Conservation (phyloP, 108 stramenopile species). For the Cyclotella choctawhatcheeana region DNA sequence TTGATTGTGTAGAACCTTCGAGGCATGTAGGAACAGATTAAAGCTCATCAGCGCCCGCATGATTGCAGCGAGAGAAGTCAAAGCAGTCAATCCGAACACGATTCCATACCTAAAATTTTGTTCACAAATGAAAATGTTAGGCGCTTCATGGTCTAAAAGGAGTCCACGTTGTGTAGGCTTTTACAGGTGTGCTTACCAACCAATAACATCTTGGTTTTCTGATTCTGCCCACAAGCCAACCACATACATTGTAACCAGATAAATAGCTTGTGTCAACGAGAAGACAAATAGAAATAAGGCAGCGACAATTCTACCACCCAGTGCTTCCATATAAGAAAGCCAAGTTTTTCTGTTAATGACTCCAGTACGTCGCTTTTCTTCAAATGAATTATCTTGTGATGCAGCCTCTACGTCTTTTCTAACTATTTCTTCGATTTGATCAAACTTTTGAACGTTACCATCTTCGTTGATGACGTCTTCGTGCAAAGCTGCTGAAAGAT, state of each 20-base stretch:
- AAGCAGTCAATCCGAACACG: conserved; percentile 49
- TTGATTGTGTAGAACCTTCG: conserved; percentile 73
- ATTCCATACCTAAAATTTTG: conserved; percentile 52
- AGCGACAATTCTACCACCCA: conserved; percentile 59
- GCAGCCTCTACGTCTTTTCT: not conserved
- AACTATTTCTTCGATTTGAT: not conserved
- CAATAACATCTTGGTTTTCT: conserved; percentile 55
- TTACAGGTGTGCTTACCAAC: too few species aligned
- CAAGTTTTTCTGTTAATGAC: conserved; percentile 75
- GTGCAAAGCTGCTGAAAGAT: conserved; percentile 30
- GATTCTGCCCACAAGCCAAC: conserved; percentile 73
- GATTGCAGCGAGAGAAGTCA: conserved; percentile 47
- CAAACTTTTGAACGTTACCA: not conserved
- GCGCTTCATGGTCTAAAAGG: too few species aligned
- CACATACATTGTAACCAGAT: conserved; percentile 54
- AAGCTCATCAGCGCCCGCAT: conserved; percentile 64
- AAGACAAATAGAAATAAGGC: conserved; percentile 57
- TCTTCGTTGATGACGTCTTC: not conserved
- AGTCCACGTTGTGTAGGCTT: too few species aligned
- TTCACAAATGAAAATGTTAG: too few species aligned
- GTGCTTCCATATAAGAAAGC: conserved; percentile 65
- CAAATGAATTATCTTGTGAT: conserved; percentile 40
- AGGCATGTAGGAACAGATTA: conserved; percentile 63
- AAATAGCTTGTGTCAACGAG: conserved; percentile 59
- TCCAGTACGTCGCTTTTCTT: conserved; percentile 75